These are phyloP conservation scores for Dovyalis caffra DNA, from an alignment of 345 rosid species.

Conservation along the genomic window DNA sequence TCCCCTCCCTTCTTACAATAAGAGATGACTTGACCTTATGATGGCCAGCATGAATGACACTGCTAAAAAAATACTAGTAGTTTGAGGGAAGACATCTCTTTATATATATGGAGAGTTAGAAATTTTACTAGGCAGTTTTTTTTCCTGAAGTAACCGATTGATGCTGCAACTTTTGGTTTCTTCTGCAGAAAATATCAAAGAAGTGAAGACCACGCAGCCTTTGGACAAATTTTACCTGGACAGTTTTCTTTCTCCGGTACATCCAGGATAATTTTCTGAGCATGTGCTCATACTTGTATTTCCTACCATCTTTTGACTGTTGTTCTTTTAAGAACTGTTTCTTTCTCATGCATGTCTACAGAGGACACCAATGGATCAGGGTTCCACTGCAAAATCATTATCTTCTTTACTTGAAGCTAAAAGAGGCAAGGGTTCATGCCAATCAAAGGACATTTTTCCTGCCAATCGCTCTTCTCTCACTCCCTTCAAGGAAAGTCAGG, in stretches of 20 bases:
- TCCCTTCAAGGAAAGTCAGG: constrained; percentile 31
- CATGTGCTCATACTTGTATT: constrained; percentile 1
- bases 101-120: not conserved
- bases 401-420: constrained; percentile 42
- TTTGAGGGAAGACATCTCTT: not conserved
- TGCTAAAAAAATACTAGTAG: not conserved
- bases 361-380: constrained; percentile 28
- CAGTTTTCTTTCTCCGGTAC: constrained; percentile 22
- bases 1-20: not conserved
- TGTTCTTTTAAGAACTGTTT: constrained; percentile 7
- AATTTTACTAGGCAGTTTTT: not conserved
- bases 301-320: not conserved
- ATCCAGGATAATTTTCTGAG: constrained; percentile 1
- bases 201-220: constrained; percentile 19
- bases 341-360: constrained; percentile 24
- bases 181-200: constrained; percentile 33
- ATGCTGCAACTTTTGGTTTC: constrained; percentile 7
- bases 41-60: not conserved
- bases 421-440: constrained; percentile 36
- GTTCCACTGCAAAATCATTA: constrained; percentile 16
- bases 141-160: not conserved
- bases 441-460: constrained; percentile 54
- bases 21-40: not conserved
- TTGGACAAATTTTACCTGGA: constrained; percentile 25
- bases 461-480: constrained; percentile 69